Base-by-base conservation (phyloP, 768 basidiomycete genomes). In the Rubroboletus pulcherrimus region DNA sequence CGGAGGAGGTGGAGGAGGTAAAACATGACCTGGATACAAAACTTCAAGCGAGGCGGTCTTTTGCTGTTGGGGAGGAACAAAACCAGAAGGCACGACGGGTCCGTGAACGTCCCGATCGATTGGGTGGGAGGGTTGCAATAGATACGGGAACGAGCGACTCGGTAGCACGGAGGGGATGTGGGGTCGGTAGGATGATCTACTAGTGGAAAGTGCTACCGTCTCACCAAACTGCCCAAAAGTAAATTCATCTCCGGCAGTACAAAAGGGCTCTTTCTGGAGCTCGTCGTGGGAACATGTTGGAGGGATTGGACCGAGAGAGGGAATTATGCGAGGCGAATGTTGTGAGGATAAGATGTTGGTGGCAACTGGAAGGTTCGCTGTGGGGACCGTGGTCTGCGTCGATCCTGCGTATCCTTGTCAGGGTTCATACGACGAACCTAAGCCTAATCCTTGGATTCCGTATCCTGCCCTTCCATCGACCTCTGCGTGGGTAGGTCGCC, bases 391-490 rank as follows among this genome's bases (percentile, higher is more conserved):
- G 34, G 19, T 48, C 30, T 24, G 21, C 29, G 43, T 55, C 38
- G 55, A 46, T 51, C 41, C 35, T 19, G 43, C 12, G 40, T 40
- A 46, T 51, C 46, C 45, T 31, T 31, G 40, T 17, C 40, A 48
- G 33, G 49, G 41, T 56, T 53, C 42, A 35, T 41, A 17, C 21
- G 24, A 55, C 38, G 37, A 57, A 67, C 59, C 64, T 31, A 51
- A 34, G 15, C 8, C 39, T 38, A 24, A 64, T 52, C 58, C 59
- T 57, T 47, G 62, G 65, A 42, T 66, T 49, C 38, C 21, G 29
- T 43, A 47, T 46, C 57, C 52, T 21, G 7, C n/a, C 35, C 40
- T 35, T 38, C 37, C 26, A 26, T 26, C 51, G 24, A n/a, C 34
- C 47, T 30, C 55, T 44, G n/a, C 46, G 48, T 55, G 59, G 41